phyloP scores from a whole-genome alignment of 768 basidiomycete species.

The Tylopilus rubrobrunneus region DNA sequence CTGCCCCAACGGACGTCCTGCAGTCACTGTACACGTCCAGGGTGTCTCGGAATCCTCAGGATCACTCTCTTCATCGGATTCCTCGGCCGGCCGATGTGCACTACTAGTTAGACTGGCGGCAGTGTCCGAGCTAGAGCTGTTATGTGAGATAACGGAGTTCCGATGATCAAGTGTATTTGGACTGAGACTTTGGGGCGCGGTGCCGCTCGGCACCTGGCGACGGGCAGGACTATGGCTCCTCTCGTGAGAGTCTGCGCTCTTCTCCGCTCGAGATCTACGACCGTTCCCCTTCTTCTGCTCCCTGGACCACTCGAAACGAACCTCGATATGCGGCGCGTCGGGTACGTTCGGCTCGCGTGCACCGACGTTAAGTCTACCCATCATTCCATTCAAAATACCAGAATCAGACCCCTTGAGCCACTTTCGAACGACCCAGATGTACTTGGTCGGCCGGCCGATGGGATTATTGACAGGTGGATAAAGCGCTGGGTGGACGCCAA shows the following conservation, averaged over 20 bases:
- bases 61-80: slow-evolving; percentile 79
- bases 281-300: slow-evolving; percentile 20
- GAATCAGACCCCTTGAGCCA: slow-evolving; percentile 65
- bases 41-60: slow-evolving; percentile 96
- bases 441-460: slow-evolving; percentile 42
- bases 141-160: slow-evolving; percentile 39
- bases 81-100: slow-evolving; percentile 27
- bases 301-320: slow-evolving; percentile 78
- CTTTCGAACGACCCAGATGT: slow-evolving; percentile 72
- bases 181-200: slow-evolving; percentile 7
- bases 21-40: slow-evolving; percentile 84
- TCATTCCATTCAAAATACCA: slow-evolving; percentile 43
- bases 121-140: slow-evolving; percentile 35
- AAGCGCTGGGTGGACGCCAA: slow-evolving; percentile 68
- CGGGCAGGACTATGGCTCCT: slow-evolving; percentile 12
- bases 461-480: slow-evolving; percentile 43
- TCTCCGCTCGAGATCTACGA: slow-evolving; percentile 21
- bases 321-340: slow-evolving; percentile 48
- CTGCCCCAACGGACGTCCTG: slow-evolving; percentile 41
- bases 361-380: slow-evolving; percentile 35
- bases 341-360: slow-evolving; percentile 20
- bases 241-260: slow-evolving; percentile 9
- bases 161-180: slow-evolving; percentile 24
- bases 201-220: slow-evolving; percentile 6
- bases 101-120: slow-evolving; percentile 23